phyloP scores from a whole-genome alignment of 2,329 filamentous ascomycete species.

The Fonsecaea multimorphosa region DNA sequence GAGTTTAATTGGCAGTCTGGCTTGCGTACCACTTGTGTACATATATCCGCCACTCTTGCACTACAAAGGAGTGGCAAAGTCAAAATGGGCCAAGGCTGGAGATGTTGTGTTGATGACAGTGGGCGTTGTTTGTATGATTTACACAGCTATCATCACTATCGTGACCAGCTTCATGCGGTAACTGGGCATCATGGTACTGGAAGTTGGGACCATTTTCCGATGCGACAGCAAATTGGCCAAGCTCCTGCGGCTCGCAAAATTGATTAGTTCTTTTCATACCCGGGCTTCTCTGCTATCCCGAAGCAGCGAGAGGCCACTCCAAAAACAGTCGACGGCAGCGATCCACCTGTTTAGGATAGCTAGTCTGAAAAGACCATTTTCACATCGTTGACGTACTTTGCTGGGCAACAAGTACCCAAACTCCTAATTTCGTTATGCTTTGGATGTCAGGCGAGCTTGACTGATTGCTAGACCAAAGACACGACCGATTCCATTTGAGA shows the following conservation, averaged over 20 bases:
- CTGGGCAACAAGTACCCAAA: too few relatives aligned
- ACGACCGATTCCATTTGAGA: too few relatives aligned
- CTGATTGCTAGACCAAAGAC: too few relatives aligned
- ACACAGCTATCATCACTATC: conserved; percentile 70
- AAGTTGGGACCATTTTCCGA: background rate
- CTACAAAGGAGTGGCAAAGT: conserved; percentile 68
- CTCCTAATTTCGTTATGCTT: too few relatives aligned
- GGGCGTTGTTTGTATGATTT: conserved; percentile 71
- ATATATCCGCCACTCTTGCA: conserved; percentile 77
- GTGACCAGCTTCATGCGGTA: conserved; percentile 33
- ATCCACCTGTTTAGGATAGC: too few relatives aligned
- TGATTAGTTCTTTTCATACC: background rate
- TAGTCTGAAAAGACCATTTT: too few relatives aligned
- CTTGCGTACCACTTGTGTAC: conserved; percentile 77
- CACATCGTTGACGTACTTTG: too few relatives aligned
- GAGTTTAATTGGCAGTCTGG: conserved; percentile 71
- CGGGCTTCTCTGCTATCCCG: background rate
- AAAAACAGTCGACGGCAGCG: too few relatives aligned
- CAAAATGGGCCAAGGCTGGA: conserved; percentile 60
- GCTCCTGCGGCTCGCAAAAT: background rate
- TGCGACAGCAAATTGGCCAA: background rate
- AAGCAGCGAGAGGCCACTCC: too few relatives aligned
- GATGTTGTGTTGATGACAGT: conserved; percentile 69
- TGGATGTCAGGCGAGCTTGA: too few relatives aligned
- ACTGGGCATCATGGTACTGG: background rate